Percentiles rank a stretch among this genome's conserved stretches.
phyloP scores from a whole-genome alignment of 2,329 filamentous ascomycete genomes.

The Colletotrichum sp. region DNA sequence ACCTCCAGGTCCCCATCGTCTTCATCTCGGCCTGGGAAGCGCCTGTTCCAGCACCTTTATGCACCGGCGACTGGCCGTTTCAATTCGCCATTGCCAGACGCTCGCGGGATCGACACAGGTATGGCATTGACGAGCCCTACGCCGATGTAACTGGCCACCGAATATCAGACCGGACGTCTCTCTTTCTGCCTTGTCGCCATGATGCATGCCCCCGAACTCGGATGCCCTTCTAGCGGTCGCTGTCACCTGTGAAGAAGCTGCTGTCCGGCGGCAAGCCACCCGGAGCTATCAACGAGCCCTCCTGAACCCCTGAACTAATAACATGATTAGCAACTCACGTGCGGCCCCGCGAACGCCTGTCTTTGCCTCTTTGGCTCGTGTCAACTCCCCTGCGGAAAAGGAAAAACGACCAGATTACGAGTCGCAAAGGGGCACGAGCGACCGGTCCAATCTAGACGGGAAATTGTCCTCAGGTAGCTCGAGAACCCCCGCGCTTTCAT shows the following conservation, averaged over 20 bases:
- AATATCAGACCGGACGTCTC: not conserved
- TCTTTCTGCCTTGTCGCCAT: not conserved
- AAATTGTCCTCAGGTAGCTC: constrained; percentile 18
- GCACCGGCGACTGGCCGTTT: not conserved
- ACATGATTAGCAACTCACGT: not conserved
- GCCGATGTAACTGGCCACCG: not conserved
- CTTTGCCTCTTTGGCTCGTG: not conserved
- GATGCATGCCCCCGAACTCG: not conserved
- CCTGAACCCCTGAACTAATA: constrained; percentile 10
- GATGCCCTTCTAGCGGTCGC: not conserved
- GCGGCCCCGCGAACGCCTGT: not conserved
- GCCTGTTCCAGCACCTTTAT: constrained; percentile 15
- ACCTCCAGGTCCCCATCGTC: not conserved
- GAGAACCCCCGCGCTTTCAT: not conserved
- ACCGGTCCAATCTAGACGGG: constrained; percentile 1
- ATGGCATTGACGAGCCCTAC: constrained; percentile 9
- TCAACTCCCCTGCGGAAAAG: not conserved
- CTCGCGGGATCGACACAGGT: constrained; percentile 7
- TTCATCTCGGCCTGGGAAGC: not conserved
- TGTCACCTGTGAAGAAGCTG: not conserved
- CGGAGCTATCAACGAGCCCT: not conserved
- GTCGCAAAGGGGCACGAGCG: constrained; percentile 11
- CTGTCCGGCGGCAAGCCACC: not conserved
- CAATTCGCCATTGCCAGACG: not conserved
- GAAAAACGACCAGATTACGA: not conserved